phyloP scores from a whole-genome alignment of 2,329 filamentous ascomycete species.

The Fusarium paranaense region DNA sequence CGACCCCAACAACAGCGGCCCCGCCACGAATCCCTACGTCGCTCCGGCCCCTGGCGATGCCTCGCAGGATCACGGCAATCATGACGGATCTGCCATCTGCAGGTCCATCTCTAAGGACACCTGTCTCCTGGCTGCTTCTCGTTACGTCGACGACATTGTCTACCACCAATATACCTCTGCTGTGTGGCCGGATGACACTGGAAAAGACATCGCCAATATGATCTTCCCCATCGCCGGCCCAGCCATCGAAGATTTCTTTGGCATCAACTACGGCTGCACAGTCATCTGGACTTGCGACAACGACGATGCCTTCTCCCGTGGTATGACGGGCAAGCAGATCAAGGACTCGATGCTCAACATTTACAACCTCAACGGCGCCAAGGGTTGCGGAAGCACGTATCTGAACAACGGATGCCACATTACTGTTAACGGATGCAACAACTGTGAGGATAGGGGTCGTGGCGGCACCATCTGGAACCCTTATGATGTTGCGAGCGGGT shows the following conservation, averaged over 20 bases:
- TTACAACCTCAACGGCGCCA: constrained; percentile 16
- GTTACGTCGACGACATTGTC: constrained; percentile 12
- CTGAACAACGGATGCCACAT: constrained; percentile 11
- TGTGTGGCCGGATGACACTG: constrained; percentile 7
- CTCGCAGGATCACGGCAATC: not conserved
- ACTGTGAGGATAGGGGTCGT: constrained; percentile 9
- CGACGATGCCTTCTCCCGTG: constrained; percentile 8
- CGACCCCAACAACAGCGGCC: constrained; percentile 8
- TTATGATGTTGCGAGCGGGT: not conserved
- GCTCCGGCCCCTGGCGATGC: not conserved
- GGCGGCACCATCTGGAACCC: constrained; percentile 6
- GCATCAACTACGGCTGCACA: constrained; percentile 17
- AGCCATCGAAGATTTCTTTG: constrained; percentile 5
- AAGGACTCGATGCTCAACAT: constrained; percentile 20
- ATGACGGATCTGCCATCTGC: constrained; percentile 19
- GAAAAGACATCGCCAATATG: constrained; percentile 6
- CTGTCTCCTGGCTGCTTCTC: not conserved
- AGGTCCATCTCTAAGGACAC: constrained; percentile 10
- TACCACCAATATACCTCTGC: constrained; percentile 19
- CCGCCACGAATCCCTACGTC: constrained; percentile 12
- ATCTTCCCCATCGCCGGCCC: constrained; percentile 10
- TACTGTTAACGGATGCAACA: constrained; percentile 19
- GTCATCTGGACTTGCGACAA: constrained; percentile 19
- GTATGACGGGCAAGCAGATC: constrained; percentile 25
- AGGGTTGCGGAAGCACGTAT: constrained; percentile 17